phyloP scores from a whole-genome alignment of 2,329 filamentous ascomycete species.

The Beauveria scarabaeidicola region DNA sequence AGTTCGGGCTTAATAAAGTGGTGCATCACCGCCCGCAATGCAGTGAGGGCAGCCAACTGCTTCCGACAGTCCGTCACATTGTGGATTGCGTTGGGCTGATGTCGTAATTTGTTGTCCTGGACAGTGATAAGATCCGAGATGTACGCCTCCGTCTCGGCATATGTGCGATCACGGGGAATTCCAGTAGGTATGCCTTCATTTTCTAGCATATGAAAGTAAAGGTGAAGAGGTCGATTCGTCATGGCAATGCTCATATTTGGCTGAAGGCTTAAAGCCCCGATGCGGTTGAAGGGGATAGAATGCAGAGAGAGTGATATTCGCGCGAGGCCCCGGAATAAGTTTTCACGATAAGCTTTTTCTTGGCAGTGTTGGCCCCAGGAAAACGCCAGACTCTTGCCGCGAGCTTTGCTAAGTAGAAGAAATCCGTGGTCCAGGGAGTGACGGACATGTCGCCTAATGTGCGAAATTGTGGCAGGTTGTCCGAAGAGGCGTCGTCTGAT shows the following conservation, averaged over 20 bases:
- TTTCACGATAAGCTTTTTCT: slow-evolving; percentile 12
- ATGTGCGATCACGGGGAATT: slow-evolving; percentile 24
- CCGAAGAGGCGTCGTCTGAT: background rate
- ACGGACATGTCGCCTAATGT: background rate
- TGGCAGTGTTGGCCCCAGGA: slow-evolving; percentile 11
- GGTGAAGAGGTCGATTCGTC: slow-evolving; percentile 26
- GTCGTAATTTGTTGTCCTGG: slow-evolving; percentile 25
- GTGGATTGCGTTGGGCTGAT: slow-evolving; percentile 26
- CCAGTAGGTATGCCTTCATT: slow-evolving; percentile 25
- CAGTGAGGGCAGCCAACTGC: slow-evolving; percentile 22
- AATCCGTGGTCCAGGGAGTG: background rate
- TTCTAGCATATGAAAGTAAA: slow-evolving; percentile 24
- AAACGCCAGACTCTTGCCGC: background rate
- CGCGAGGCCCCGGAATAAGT: slow-evolving; percentile 19
- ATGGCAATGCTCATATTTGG: slow-evolving; percentile 15
- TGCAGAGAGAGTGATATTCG: slow-evolving; percentile 20
- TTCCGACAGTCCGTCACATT: slow-evolving; percentile 19
- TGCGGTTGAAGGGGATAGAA: slow-evolving; percentile 13
- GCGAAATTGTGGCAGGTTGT: background rate
- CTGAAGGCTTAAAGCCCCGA: slow-evolving; percentile 10
- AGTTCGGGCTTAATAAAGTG: slow-evolving; percentile 17
- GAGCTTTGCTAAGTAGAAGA: background rate
- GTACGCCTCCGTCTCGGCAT: slow-evolving; percentile 22
- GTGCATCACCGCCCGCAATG: slow-evolving; percentile 20
- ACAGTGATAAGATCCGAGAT: slow-evolving; percentile 23